These are phyloP conservation scores for Fusarium subglutinans DNA, from an alignment of 2,329 filamentous ascomycete species.

Conservation along the genomic window DNA sequence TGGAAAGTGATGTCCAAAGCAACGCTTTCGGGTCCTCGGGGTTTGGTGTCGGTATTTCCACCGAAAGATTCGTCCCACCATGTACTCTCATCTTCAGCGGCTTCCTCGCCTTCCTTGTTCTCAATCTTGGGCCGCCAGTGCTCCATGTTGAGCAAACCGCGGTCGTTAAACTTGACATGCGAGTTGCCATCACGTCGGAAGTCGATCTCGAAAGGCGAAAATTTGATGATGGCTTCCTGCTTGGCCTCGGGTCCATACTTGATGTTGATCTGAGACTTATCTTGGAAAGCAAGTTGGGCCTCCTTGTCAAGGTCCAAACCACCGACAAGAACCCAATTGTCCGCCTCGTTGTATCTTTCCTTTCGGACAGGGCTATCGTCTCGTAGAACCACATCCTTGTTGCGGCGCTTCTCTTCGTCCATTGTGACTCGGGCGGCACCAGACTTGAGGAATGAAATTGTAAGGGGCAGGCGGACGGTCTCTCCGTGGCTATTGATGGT, in stretches of 20 bases:
- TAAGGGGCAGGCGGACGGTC: conserved; percentile 81
- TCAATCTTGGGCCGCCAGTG: conserved; percentile 94
- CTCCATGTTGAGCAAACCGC: conserved; percentile 91
- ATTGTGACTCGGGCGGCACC: conserved; percentile 87
- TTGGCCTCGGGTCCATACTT: conserved; percentile 79
- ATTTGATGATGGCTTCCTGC: conserved; percentile 85
- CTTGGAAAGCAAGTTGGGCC: conserved; percentile 73
- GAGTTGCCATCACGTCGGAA: conserved; percentile 85
- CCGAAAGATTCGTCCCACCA: conserved; percentile 99
- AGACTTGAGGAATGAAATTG: conserved; percentile 87
- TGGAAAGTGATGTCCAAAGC: conserved; percentile 91
- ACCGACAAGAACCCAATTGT: conserved; percentile 86
- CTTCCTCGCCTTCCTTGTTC: conserved; percentile 63
- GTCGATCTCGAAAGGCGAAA: conserved; percentile 84
- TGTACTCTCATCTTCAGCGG: conserved; percentile 80
- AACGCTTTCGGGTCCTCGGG: conserved; percentile 92
- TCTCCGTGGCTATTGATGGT: conserved; percentile 70
- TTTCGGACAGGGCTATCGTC: conserved; percentile 87
- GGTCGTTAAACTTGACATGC: conserved; percentile 88
- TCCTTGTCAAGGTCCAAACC: conserved; percentile 77
- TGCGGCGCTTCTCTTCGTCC: conserved; percentile 90
- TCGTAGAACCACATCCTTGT: conserved; percentile 87
- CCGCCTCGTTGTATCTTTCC: conserved; percentile 93
- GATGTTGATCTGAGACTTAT: conserved; percentile 75
- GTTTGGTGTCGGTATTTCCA: conserved; percentile 94